Percentiles rank a stretch among this genome's conserved stretches.
These are phyloP conservation scores for Sungouiella blattae DNA, from an alignment of 805 yeast species.

Conservation along the genomic window DNA sequence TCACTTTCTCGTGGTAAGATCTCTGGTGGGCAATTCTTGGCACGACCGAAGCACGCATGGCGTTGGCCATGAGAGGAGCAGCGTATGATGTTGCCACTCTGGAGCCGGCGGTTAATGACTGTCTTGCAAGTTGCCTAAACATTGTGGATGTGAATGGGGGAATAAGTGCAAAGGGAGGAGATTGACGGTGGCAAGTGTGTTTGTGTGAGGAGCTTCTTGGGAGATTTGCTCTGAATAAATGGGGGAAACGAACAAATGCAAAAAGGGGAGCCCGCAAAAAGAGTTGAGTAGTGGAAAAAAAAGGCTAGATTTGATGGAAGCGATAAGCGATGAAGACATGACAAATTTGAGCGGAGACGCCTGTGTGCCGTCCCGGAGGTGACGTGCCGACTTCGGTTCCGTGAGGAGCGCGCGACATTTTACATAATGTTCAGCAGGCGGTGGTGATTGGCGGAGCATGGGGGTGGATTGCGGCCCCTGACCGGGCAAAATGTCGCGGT, in stretches of 20 bases:
- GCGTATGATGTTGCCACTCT: slow-evolving; percentile 7
- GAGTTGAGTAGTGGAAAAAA: no score
- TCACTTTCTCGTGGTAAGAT: slow-evolving; percentile 85
- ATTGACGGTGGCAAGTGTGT: slow-evolving; percentile 3
- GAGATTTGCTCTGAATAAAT: background rate
- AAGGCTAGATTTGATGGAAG: background rate
- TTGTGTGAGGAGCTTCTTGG: no score
- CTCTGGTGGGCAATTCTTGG: slow-evolving; percentile 18
- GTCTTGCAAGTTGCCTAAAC: slow-evolving; percentile 17
- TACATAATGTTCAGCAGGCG: no score
- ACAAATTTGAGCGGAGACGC: slow-evolving; percentile 2
- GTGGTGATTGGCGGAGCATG: no score
- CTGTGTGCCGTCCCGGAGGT: background rate
- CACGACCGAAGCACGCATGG: slow-evolving; percentile 4
- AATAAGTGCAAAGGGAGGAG: slow-evolving; percentile 3
- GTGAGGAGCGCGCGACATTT: background rate
- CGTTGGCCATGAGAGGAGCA: slow-evolving; percentile 7
- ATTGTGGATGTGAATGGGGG: slow-evolving; percentile 2
- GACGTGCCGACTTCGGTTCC: slow-evolving; percentile 3
- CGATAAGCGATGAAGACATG: slow-evolving; percentile 3
- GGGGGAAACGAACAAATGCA: slow-evolving; percentile 1
- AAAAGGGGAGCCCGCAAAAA: no score
- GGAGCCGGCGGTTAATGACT: slow-evolving; percentile 7
- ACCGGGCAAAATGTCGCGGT: no score
- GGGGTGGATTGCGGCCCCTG: no score